Percentiles rank a stretch among this genome's conserved stretches.
These are phyloP conservation scores for Vigna mungo DNA, from an alignment of 306 rosid genomes.

Conservation along the genomic window DNA sequence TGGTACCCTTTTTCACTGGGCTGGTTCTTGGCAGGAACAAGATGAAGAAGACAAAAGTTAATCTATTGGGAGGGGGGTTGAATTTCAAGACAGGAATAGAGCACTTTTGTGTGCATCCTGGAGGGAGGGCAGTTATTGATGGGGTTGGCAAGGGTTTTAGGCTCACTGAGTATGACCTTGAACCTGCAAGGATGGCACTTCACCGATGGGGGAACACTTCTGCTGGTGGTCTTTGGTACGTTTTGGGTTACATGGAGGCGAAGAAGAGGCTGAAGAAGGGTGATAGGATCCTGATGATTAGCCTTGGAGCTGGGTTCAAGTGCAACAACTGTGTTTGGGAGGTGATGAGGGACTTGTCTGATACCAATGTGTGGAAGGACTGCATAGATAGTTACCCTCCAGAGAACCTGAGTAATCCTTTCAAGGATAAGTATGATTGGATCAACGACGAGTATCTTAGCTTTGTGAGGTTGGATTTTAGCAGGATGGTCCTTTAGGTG, in stretches of 20 bases:
- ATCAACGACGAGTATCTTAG: conserved; percentile 67
- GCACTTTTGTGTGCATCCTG: conserved; percentile 86
- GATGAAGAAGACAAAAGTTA: conserved; percentile 3
- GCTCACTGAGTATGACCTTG: conserved; percentile 66
- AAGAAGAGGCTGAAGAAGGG: conserved; percentile 84
- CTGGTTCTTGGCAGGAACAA: conserved; percentile 31
- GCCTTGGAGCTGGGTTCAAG: conserved; percentile 93
- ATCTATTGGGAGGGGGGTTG: conserved; percentile 50
- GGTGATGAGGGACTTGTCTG: conserved; percentile 68
- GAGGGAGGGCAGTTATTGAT: conserved; percentile 78
- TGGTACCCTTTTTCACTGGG: conserved; percentile 35
- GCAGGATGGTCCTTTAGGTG: conserved; percentile 26
- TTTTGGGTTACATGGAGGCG: conserved; percentile 92
- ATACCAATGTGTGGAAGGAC: conserved; percentile 74
- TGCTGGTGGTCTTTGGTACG: conserved; percentile 91
- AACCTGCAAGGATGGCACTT: conserved; percentile 86
- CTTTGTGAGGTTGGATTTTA: conserved; percentile 65
- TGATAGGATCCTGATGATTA: conserved; percentile 73
- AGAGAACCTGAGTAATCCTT: conserved; percentile 51
- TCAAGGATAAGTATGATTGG: conserved; percentile 76
- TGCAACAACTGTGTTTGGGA: conserved; percentile 94
- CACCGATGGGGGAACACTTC: conserved; percentile 90
- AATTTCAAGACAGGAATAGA: conserved; percentile 70
- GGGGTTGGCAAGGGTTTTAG: conserved; percentile 75
- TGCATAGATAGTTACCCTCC: conserved; percentile 72